Percentiles rank a stretch among this genome's conserved stretches.
These are phyloP conservation scores for Anisodus acutangulus DNA, from an alignment of 257 asterid species.

Conservation along the genomic window DNA sequence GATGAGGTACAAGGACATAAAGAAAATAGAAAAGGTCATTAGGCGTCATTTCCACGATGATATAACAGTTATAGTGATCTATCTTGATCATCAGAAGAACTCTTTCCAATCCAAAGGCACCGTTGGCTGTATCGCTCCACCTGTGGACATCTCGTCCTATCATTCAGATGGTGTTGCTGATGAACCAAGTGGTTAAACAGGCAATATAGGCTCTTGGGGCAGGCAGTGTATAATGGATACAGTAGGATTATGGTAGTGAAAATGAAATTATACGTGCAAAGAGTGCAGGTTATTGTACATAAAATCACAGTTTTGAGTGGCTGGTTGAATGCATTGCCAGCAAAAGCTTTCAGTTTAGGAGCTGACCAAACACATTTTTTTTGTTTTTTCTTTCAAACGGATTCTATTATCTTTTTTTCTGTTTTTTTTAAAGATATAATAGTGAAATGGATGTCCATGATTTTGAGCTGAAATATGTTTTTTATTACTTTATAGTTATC, in stretches of 20 bases:
- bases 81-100: conserved; percentile 14
- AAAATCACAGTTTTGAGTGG: conserved; percentile 12
- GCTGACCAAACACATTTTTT: conserved; percentile 25
- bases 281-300: conserved; percentile 5
- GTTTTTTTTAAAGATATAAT: neutral
- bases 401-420: neutral
- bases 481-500: neutral
- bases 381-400: neutral
- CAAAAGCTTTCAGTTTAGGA: conserved; percentile 24
- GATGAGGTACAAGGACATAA: conserved; percentile 25
- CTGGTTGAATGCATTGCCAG: conserved; percentile 27
- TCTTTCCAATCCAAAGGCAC: conserved; percentile 21
- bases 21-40: conserved; percentile 26
- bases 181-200: conserved; percentile 26
- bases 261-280: neutral
- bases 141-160: conserved; percentile 23
- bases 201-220: neutral
- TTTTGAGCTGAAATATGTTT: neutral
- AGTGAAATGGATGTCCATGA: neutral
- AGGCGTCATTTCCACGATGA: conserved; percentile 31
- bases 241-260: conserved; percentile 26
- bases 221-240: conserved; percentile 13
- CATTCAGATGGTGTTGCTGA: conserved; percentile 27
- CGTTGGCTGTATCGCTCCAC: conserved; percentile 13
- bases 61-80: conserved; percentile 21